Evolutionary conservation across 345 rosid genomes (phyloP).

Genomic region (Dipteronia sinensis): DNA sequence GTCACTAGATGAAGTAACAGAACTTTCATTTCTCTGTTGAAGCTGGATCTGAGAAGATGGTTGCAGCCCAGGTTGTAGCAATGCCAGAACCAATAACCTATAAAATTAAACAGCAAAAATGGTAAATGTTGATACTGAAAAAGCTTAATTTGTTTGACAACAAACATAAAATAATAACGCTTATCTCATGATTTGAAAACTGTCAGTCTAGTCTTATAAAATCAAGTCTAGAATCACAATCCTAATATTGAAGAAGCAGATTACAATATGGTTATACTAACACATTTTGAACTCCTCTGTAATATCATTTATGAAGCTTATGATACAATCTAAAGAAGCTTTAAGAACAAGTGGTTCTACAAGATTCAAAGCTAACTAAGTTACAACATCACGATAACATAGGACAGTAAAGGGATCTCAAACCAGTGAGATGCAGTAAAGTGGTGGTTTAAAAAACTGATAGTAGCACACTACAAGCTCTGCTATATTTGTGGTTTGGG

Average conservation of each 20-base stretch:
- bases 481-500: background rate
- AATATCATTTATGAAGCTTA: background rate
- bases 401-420: background rate
- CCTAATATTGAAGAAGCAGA: background rate
- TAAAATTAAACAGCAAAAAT: constrained; percentile 25
- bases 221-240: background rate
- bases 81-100: constrained; percentile 52
- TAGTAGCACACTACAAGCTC: background rate
- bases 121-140: background rate
- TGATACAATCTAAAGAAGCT: background rate
- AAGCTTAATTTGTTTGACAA: background rate
- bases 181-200: background rate
- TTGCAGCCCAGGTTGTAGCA: constrained; percentile 48
- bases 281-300: background rate
- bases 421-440: background rate
- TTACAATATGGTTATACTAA: background rate
- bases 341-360: background rate
- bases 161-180: background rate
- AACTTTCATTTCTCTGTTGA: constrained; percentile 61
- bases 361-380: background rate
- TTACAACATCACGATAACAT: background rate
- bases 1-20: constrained; percentile 41
- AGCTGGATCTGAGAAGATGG: constrained; percentile 49
- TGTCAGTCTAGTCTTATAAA: background rate
- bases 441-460: background rate